Evolutionary conservation across 306 rosid genomes (phyloP).

Genomic region (Rubus idaeus): DNA sequence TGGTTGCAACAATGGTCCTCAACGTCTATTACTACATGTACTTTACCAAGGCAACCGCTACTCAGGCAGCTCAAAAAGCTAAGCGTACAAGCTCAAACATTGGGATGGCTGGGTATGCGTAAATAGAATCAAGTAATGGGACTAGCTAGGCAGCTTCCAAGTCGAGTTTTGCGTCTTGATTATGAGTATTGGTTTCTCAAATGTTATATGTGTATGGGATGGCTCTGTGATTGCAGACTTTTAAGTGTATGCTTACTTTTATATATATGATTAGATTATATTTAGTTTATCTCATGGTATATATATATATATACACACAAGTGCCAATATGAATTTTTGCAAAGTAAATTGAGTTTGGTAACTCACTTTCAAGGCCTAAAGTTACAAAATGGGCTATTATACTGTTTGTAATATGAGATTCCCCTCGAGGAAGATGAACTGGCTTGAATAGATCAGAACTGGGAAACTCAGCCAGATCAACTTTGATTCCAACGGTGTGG

Average conservation of each 20-base stretch:
- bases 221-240: slow-evolving; percentile 24
- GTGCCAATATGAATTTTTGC: too few species aligned
- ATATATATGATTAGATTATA: slow-evolving; percentile 7
- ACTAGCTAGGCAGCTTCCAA: slow-evolving; percentile 22
- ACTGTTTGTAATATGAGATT: too few species aligned
- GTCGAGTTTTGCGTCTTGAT: slow-evolving; percentile 30
- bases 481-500: neutral
- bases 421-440: neutral
- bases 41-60: slow-evolving; percentile 74
- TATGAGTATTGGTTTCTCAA: neutral
- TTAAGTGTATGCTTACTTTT: slow-evolving; percentile 9
- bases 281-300: slow-evolving; percentile 16
- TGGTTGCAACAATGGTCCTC: slow-evolving; percentile 83
- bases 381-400: too few species aligned
- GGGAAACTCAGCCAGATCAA: neutral
- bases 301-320: neutral
- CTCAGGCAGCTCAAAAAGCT: slow-evolving; percentile 58
- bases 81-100: slow-evolving; percentile 69
- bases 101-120: slow-evolving; percentile 83
- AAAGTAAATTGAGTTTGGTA: too few species aligned
- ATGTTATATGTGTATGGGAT: slow-evolving; percentile 21
- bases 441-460: neutral
- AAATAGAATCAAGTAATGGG: slow-evolving; percentile 33
- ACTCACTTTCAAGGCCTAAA: too few species aligned
- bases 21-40: slow-evolving; percentile 90